Evolutionary conservation across 306 rosid genomes (phyloP).

Genomic region (Cucurbita maxima): DNA sequence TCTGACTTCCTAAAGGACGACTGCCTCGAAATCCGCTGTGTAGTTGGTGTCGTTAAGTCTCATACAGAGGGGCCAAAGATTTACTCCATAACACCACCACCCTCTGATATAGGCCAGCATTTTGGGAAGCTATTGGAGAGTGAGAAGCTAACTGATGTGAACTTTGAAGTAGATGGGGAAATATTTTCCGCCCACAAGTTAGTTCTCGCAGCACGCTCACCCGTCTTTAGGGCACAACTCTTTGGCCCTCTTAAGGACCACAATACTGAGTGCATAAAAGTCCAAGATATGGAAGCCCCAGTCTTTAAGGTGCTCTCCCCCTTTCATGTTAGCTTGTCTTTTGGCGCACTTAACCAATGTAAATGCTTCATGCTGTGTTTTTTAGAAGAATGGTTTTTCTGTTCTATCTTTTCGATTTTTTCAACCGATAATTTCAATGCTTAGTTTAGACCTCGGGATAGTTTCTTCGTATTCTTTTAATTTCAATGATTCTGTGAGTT

Average conservation of each 20-base stretch:
- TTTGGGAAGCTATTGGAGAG: constrained; percentile 53
- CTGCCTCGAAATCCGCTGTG: constrained; percentile 76
- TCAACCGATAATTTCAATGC: not conserved
- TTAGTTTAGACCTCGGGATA: not conserved
- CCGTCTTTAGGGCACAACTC: constrained; percentile 80
- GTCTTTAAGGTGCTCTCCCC: constrained; percentile 61
- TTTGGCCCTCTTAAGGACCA: constrained; percentile 24
- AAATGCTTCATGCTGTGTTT: not conserved
- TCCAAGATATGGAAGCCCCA: constrained; percentile 71
- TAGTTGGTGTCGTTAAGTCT: constrained; percentile 65
- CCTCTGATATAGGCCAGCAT: constrained; percentile 49
- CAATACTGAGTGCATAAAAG: constrained; percentile 42
- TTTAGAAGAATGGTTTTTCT: too few species aligned
- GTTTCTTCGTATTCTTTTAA: not conserved
- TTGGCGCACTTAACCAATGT: not conserved
- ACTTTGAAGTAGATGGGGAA: constrained; percentile 63
- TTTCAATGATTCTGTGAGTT: not conserved
- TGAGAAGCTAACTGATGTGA: constrained; percentile 56
- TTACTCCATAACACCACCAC: constrained; percentile 27
- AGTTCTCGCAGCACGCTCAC: constrained; percentile 79
- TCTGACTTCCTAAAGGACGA: constrained; percentile 74
- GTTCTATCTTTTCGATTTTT: not conserved
- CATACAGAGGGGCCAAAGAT: constrained; percentile 7
- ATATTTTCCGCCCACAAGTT: constrained; percentile 65
- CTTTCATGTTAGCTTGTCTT: not conserved